A percentile compares a stretch with the other conserved stretches of the same genome.
Conservation (phyloP, 1,284 basidiomycete species). For the Melampsora abietis-canadensis region DNA sequence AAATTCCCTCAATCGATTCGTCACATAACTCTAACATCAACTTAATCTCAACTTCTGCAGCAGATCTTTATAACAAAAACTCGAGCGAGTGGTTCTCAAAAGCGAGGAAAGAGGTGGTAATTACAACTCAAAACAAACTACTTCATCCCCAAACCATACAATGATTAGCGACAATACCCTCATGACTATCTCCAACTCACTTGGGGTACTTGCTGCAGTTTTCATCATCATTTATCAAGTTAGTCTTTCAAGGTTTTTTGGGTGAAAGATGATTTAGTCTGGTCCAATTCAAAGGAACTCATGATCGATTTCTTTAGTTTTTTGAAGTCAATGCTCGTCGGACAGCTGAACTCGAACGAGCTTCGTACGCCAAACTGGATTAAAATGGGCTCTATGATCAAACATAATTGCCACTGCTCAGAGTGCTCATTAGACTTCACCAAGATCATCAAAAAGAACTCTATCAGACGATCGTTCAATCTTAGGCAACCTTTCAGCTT, state of each 20-base stretch:
- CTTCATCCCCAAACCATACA: not conserved
- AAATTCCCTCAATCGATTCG: too few species aligned
- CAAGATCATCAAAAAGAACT: too few species aligned
- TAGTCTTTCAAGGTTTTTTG: not conserved
- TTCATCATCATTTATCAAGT: conserved; percentile 41
- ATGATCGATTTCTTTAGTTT: conserved; percentile 1
- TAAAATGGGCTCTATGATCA: not conserved
- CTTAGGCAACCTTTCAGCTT: too few species aligned
- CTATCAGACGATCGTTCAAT: too few species aligned
- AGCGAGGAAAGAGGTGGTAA: too few species aligned
- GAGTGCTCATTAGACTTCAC: too few species aligned
- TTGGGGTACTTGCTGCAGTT: conserved; percentile 28
- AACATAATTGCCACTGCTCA: too few species aligned
- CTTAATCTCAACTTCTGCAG: too few species aligned
- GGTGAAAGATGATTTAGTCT: not conserved
- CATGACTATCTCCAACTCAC: conserved; percentile 37
- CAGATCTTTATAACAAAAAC: too few species aligned
- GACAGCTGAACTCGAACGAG: conserved; percentile 27
- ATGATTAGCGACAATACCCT: conserved; percentile 39
- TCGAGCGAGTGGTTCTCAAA: too few species aligned
- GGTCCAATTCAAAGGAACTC: not conserved
- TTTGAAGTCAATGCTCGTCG: conserved; percentile 40
- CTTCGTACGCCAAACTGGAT: conserved; percentile 15
- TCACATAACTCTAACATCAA: too few species aligned
- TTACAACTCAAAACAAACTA: too few species aligned